phyloP scores from a whole-genome alignment of 805 yeast genomes.

The Cyberlindnera xishuangbannaensis region DNA sequence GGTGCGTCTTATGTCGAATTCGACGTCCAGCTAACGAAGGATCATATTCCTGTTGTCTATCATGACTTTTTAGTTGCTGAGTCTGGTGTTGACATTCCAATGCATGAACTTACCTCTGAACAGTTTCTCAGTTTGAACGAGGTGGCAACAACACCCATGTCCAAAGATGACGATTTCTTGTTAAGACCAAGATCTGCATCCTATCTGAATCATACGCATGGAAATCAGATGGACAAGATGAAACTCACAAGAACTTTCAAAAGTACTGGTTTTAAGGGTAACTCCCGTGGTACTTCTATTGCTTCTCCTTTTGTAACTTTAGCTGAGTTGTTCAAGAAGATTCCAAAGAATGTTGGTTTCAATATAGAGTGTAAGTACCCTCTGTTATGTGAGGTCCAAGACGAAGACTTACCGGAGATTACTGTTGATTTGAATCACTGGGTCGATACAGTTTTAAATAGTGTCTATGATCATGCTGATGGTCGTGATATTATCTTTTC shows the following conservation, averaged over 20 bases:
- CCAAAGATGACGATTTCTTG: conserved; percentile 27
- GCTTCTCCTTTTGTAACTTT: conserved; percentile 90
- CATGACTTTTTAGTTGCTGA: conserved; percentile 95
- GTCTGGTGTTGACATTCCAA: conserved; percentile 92
- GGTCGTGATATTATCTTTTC: conserved; percentile 88
- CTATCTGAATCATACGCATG: conserved; percentile 9
- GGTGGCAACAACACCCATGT: conserved; percentile 14
- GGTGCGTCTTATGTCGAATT: conserved; percentile 97
- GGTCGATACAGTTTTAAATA: conserved; percentile 79
- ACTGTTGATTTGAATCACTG: conserved; percentile 80
- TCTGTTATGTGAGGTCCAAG: conserved; percentile 87
- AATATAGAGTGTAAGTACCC: conserved; percentile 95
- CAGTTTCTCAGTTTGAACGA: conserved; percentile 64
- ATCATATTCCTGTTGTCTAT: conserved; percentile 84
- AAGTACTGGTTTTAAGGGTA: conserved; percentile 84
- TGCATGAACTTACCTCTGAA: conserved; percentile 86
- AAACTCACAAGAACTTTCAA: conserved; percentile 85
- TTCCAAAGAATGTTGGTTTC: conserved; percentile 84
- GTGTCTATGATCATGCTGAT: conserved; percentile 69
- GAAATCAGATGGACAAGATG: conserved; percentile 52
- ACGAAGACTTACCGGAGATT: conserved; percentile 80
- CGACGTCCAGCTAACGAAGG: conserved; percentile 93
- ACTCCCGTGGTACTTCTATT: conserved; percentile 79
- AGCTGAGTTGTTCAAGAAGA: conserved; percentile 71
- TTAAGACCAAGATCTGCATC: conserved; percentile 25